phyloP scores from a whole-genome alignment of 768 basidiomycete genomes.

The Boletus edulis region DNA sequence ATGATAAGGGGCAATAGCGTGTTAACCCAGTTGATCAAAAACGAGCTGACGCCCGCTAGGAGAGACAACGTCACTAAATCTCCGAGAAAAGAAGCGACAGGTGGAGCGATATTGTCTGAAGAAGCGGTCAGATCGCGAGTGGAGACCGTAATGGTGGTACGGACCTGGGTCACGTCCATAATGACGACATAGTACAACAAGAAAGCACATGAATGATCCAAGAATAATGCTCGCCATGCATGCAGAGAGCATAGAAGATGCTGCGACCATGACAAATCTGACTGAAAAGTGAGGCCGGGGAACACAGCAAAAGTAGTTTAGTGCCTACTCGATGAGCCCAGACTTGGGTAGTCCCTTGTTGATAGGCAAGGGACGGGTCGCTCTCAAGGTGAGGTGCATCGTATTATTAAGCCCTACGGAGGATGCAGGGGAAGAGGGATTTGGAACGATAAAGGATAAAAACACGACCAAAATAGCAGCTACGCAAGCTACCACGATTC shows the following conservation, averaged over 20 bases:
- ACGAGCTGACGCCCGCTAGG: constrained; percentile 68
- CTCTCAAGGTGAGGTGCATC: constrained; percentile 10
- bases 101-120: constrained; percentile 92
- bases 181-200: constrained; percentile 76
- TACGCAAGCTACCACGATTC: constrained; percentile 82
- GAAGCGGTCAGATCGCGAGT: neutral
- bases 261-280: constrained; percentile 75
- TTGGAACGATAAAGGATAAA: constrained; percentile 62
- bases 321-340: constrained; percentile 39
- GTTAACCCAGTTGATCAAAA: constrained; percentile 64
- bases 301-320: neutral
- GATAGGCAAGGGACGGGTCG: constrained; percentile 23
- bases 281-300: constrained; percentile 7
- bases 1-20: constrained; percentile 63
- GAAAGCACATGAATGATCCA: constrained; percentile 88
- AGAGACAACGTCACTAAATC: constrained; percentile 89
- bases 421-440: constrained; percentile 15
- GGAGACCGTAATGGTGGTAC: constrained; percentile 7
- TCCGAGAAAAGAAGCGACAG: constrained; percentile 88
- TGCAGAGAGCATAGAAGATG: constrained; percentile 78
- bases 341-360: constrained; percentile 33
- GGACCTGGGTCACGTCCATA: constrained; percentile 82
- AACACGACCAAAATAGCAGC: constrained; percentile 77
- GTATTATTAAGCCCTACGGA: constrained; percentile 11
- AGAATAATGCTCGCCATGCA: constrained; percentile 74